These are phyloP conservation scores for Lepiota venenata DNA, from an alignment of 768 basidiomycete genomes.

Conservation along the genomic window DNA sequence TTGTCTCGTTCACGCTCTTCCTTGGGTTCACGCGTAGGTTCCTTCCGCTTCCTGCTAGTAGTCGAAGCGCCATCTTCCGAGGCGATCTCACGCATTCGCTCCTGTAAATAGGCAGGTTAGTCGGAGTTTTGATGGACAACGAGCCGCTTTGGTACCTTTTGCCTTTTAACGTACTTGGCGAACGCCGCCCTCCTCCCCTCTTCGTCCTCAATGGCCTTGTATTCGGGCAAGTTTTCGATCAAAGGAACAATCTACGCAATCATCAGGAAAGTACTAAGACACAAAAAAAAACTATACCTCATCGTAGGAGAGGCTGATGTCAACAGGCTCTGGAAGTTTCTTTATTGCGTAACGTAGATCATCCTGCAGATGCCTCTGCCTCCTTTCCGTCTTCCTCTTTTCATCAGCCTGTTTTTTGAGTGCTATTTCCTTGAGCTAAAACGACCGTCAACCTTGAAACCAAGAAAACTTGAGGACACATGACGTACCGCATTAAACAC, in stretches of 20 bases:
- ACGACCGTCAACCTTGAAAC: conserved; percentile 1
- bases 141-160: conserved; percentile 56
- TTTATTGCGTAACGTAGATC: conserved; percentile 95
- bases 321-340: conserved; percentile 81
- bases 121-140: not conserved
- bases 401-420: conserved; percentile 81
- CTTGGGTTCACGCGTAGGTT: conserved; percentile 52
- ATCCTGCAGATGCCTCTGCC: conserved; percentile 85
- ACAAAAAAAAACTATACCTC: conserved; percentile 45
- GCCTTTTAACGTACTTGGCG: conserved; percentile 83
- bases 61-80: conserved; percentile 86
- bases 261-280: not conserved
- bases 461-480: not conserved
- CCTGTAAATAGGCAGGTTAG: conserved; percentile 36
- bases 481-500: conserved; percentile 62
- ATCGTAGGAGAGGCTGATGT: conserved; percentile 74
- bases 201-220: conserved; percentile 85
- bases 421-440: conserved; percentile 69
- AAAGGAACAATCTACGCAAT: conserved; percentile 58
- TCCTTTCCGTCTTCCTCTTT: conserved; percentile 80
- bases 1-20: conserved; percentile 44
- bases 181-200: conserved; percentile 80
- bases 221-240: conserved; percentile 84
- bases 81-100: conserved; percentile 70
- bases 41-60: conserved; percentile 78